A percentile compares a stretch with the other conserved stretches of the same genome.
Conservation (phyloP, 2,329 filamentous ascomycete genomes). For the Colletotrichum horii region DNA sequence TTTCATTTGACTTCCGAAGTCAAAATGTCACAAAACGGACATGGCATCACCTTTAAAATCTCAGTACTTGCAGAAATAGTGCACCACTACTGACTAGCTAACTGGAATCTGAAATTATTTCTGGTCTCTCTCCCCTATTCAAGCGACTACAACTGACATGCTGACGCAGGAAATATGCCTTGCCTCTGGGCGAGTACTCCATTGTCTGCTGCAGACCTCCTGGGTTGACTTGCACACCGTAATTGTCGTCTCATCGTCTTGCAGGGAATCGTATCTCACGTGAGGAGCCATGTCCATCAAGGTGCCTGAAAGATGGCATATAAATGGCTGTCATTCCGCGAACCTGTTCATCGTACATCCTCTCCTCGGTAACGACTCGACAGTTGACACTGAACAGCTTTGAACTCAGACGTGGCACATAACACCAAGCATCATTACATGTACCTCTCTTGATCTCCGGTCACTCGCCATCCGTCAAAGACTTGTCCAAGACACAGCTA, state of each 20-base stretch:
- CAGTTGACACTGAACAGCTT: neutral
- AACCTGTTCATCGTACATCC: neutral
- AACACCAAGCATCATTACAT: neutral
- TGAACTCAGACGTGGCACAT: neutral
- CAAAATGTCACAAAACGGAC: neutral
- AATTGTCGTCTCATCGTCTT: neutral
- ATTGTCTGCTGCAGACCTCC: neutral
- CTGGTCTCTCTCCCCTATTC: neutral
- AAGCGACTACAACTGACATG: neutral
- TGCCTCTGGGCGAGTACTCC: neutral
- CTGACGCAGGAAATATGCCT: neutral
- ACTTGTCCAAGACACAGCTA: neutral
- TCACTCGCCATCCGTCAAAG: fast-evolving
- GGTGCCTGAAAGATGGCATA: neutral
- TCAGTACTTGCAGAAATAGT: neutral
- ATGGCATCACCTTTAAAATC: neutral
- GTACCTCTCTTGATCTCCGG: neutral
- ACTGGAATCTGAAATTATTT: neutral
- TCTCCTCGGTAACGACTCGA: neutral
- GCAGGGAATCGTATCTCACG: neutral
- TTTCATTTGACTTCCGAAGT: neutral
- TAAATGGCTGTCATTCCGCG: neutral
- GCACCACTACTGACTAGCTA: neutral
- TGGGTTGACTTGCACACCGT: neutral
- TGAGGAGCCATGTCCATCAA: neutral